Evolutionary conservation across 331 rosid genomes (phyloP).

Genomic region (Dryas integrifolia): DNA sequence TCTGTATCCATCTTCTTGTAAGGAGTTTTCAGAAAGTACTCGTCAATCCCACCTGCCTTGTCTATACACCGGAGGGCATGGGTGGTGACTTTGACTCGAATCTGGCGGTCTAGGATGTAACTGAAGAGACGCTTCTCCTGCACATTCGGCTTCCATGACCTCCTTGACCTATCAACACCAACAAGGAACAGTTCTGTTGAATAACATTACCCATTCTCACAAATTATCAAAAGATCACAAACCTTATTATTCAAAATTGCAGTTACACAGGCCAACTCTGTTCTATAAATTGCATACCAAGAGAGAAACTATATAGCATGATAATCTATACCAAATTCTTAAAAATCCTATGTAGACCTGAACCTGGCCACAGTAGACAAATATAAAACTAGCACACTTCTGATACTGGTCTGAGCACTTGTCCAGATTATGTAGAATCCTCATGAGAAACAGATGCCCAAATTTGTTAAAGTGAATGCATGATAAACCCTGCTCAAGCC

Average conservation of each 20-base stretch:
- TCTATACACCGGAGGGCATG: slow-evolving; percentile 90
- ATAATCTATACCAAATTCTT: not conserved
- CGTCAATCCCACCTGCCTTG: slow-evolving; percentile 95
- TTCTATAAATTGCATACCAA: not conserved
- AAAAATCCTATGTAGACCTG: not conserved
- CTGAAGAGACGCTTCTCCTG: slow-evolving; percentile 93
- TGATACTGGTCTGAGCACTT: not conserved
- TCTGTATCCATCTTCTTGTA: slow-evolving; percentile 96
- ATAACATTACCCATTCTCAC: not conserved
- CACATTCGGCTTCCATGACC: slow-evolving; percentile 91
- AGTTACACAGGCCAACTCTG: not conserved
- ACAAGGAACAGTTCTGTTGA: slow-evolving; percentile 24
- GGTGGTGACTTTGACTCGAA: slow-evolving; percentile 80
- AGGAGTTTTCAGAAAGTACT: slow-evolving; percentile 87
- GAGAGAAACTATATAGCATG: not conserved
- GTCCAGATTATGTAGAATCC: not conserved
- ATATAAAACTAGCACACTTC: not conserved
- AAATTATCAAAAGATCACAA: slow-evolving; percentile 11
- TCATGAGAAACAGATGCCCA: not conserved
- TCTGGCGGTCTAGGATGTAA: slow-evolving; percentile 78
- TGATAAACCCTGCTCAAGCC: not conserved
- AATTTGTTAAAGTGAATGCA: slow-evolving; percentile 10
- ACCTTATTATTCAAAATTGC: slow-evolving; percentile 9
- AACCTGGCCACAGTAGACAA: not conserved
- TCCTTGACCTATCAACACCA: slow-evolving; percentile 60